Conservation (phyloP, 2,329 filamentous ascomycete species). For the Colletotrichum sp. region DNA sequence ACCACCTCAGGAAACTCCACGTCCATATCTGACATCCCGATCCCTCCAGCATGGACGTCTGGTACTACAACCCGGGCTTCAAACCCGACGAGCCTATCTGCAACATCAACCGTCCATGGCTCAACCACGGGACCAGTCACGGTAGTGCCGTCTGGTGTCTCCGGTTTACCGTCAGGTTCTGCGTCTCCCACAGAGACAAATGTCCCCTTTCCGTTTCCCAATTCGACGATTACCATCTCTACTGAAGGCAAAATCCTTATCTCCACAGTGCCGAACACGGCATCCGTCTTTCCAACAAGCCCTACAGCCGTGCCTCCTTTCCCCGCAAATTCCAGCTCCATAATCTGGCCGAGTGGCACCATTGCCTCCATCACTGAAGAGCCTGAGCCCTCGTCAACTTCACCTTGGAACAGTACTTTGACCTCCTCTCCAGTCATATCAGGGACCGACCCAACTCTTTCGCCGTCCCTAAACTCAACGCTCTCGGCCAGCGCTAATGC, state of each 20-base stretch:
- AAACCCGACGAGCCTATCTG: not conserved
- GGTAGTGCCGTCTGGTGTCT: not conserved
- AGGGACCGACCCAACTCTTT: not conserved
- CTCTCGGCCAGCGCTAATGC: not conserved
- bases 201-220: not conserved
- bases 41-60: not conserved
- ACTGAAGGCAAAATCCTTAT: not conserved
- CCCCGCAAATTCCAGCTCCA: not conserved
- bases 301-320: not conserved
- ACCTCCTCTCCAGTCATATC: not conserved
- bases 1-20: not conserved
- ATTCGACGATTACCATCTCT: not conserved
- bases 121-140: not conserved
- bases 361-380: conserved; percentile 1
- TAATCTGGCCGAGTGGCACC: not conserved
- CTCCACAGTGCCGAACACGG: not conserved
- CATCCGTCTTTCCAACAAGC: not conserved
- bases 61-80: not conserved
- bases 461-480: not conserved
- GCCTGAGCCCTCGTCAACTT: not conserved
- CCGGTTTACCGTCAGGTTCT: not conserved
- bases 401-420: not conserved
- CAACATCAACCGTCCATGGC: not conserved
- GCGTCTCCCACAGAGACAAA: not conserved
- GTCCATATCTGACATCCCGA: not conserved